phyloP scores from a whole-genome alignment of 371 early-diverging fungal species.

The Zancudomyces culisetae region DNA sequence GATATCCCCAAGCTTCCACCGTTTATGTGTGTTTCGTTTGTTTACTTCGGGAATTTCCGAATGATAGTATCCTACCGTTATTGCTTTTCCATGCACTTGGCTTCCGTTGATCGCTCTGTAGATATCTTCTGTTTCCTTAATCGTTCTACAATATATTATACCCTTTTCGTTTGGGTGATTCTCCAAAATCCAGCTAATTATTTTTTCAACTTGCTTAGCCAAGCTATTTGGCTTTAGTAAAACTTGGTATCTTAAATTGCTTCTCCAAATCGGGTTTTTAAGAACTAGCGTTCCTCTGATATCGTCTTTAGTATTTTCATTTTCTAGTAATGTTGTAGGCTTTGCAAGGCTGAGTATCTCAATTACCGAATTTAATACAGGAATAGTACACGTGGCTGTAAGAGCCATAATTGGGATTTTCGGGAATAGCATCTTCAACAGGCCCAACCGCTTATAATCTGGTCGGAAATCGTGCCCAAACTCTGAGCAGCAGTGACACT shows the following conservation, averaged over 20 bases:
- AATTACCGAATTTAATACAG: slow-evolving; percentile 41
- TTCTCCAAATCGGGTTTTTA: slow-evolving; percentile 26
- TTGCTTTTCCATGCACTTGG: no score
- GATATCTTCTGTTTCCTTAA: slow-evolving; percentile 48
- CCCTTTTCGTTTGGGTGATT: slow-evolving; percentile 41
- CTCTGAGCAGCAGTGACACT: slow-evolving; percentile 62
- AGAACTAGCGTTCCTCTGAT: slow-evolving; percentile 30
- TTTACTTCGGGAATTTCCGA: slow-evolving; percentile 50
- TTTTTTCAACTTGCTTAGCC: slow-evolving; percentile 35
- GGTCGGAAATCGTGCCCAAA: slow-evolving; percentile 78
- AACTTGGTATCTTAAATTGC: slow-evolving; percentile 53
- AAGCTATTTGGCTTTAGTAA: slow-evolving; percentile 30
- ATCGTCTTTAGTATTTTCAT: no score
- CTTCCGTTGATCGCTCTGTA: slow-evolving; percentile 26
- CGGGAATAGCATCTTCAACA: slow-evolving; percentile 34
- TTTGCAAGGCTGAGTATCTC: slow-evolving; percentile 32
- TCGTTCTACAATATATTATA: slow-evolving; percentile 68
- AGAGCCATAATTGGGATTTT: slow-evolving; percentile 66
- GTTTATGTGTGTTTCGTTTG: slow-evolving; percentile 43
- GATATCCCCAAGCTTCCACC: slow-evolving; percentile 44
- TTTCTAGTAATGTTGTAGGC: no score
- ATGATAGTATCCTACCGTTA: slow-evolving; percentile 53
- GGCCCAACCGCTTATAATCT: slow-evolving; percentile 21
- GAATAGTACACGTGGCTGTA: slow-evolving; percentile 71
- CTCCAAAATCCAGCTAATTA: slow-evolving; percentile 40